Evolutionary conservation across 1,284 basidiomycete species (phyloP).

Genomic region (Malassezia sp.): DNA sequence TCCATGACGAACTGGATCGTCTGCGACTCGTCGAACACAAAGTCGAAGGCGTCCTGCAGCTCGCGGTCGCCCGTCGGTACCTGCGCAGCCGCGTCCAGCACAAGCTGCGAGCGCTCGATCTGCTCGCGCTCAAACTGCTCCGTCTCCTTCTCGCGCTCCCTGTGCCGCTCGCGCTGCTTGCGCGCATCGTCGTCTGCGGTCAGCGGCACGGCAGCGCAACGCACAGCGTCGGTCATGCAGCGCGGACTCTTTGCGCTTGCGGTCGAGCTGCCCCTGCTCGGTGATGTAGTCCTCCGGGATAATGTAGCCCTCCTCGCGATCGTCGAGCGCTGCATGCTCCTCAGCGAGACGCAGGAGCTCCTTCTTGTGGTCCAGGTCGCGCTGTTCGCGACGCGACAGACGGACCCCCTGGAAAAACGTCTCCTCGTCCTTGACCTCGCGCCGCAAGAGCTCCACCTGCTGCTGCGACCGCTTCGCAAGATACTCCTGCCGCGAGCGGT

Average conservation of each 20-base stretch:
- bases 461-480: slow-evolving; percentile 90
- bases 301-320: slow-evolving; percentile 48
- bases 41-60: slow-evolving; percentile 63
- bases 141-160: slow-evolving; percentile 85
- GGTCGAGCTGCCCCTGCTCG: slow-evolving; percentile 95
- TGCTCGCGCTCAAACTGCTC: slow-evolving; percentile 83
- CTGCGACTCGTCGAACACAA: slow-evolving; percentile 94
- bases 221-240: slow-evolving; percentile 66
- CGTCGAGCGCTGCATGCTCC: slow-evolving; percentile 84
- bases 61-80: slow-evolving; percentile 21
- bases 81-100: slow-evolving; percentile 19
- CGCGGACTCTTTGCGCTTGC: slow-evolving; percentile 85
- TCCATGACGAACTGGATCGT: slow-evolving; percentile 93
- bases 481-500: slow-evolving; percentile 65
- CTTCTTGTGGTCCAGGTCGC: slow-evolving; percentile 79
- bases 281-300: slow-evolving; percentile 70
- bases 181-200: slow-evolving; percentile 57
- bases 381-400: slow-evolving; percentile 68
- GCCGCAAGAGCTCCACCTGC: slow-evolving; percentile 80
- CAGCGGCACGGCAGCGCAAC: not conserved
- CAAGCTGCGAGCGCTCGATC: slow-evolving; percentile 59
- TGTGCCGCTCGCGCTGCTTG: slow-evolving; percentile 51
- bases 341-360: slow-evolving; percentile 83
- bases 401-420: slow-evolving; percentile 36
- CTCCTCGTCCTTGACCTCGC: slow-evolving; percentile 56